These are phyloP conservation scores for Pleurotus salmoneostramineus DNA, from an alignment of 768 basidiomycete genomes.

Conservation along the genomic window DNA sequence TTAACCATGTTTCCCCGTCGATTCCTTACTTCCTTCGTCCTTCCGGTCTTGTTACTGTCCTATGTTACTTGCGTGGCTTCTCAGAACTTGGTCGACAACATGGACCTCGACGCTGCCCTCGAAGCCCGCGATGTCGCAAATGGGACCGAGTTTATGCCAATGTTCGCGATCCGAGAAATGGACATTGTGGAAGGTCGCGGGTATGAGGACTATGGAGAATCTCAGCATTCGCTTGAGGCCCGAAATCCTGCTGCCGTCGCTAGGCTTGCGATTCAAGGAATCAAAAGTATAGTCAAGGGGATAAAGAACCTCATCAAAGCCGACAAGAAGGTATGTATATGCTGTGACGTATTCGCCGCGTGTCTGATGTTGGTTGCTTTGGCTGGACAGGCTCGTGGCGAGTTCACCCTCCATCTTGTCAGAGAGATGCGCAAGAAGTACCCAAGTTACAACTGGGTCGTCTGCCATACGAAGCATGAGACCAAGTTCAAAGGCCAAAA, in stretches of 20 bases:
- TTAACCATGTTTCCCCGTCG: not conserved
- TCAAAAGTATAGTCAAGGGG: not conserved
- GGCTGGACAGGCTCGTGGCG: not conserved
- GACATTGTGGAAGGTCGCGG: not conserved
- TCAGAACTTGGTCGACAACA: too few species aligned
- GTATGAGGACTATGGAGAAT: not conserved
- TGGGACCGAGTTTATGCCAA: too few species aligned
- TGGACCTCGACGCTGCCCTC: too few species aligned
- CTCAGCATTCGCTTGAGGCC: not conserved
- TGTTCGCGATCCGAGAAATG: not conserved
- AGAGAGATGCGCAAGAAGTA: conserved; percentile 9
- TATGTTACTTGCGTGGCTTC: not conserved
- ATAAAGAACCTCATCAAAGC: not conserved
- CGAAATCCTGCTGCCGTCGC: not conserved
- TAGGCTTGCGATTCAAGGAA: not conserved
- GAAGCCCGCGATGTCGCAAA: too few species aligned
- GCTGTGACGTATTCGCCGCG: too few species aligned
- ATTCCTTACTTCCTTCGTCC: not conserved
- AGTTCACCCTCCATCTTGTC: not conserved
- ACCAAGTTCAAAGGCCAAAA: conserved; percentile 11
- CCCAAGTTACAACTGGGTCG: conserved; percentile 15
- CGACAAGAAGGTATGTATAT: not conserved
- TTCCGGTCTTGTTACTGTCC: not conserved
- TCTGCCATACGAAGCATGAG: conserved; percentile 16
- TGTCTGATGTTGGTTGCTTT: not conserved